phyloP scores from a whole-genome alignment of 371 early-diverging fungal species.

The Mortierella sp. region DNA sequence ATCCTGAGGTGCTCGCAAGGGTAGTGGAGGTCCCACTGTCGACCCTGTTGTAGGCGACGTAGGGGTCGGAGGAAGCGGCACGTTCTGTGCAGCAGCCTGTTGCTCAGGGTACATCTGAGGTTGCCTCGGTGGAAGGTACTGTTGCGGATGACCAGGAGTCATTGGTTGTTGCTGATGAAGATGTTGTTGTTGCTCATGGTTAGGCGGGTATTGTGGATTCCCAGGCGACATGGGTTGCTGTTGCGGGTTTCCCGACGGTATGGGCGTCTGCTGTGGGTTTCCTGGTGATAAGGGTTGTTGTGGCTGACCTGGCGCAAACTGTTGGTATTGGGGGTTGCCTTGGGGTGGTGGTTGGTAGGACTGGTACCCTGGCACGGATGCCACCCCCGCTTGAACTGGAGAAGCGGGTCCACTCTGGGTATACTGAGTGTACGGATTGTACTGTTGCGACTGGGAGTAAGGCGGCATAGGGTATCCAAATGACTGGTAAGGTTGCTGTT shows the following conservation, averaged over 20 bases:
- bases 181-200: not conserved
- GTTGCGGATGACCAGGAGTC: not conserved
- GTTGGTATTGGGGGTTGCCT: not conserved
- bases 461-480: not conserved
- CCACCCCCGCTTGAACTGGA: not conserved
- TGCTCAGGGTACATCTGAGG: not conserved
- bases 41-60: no score
- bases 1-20: not conserved
- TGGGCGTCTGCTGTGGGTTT: not conserved
- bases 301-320: not conserved
- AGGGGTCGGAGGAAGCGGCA: not conserved
- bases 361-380: not conserved
- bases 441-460: not conserved
- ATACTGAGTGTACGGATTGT: not conserved
- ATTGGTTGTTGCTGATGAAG: not conserved
- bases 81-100: not conserved
- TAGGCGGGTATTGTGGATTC: not conserved
- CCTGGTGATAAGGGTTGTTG: not conserved
- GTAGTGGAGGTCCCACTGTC: not conserved
- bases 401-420: not conserved
- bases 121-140: not conserved
- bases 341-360: not conserved
- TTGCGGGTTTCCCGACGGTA: not conserved
- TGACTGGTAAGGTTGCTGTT: not conserved
- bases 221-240: not conserved